Percentiles rank a stretch among this genome's conserved stretches.
Conservation (phyloP, 306 rosid genomes). For the Rosa rugosa region DNA sequence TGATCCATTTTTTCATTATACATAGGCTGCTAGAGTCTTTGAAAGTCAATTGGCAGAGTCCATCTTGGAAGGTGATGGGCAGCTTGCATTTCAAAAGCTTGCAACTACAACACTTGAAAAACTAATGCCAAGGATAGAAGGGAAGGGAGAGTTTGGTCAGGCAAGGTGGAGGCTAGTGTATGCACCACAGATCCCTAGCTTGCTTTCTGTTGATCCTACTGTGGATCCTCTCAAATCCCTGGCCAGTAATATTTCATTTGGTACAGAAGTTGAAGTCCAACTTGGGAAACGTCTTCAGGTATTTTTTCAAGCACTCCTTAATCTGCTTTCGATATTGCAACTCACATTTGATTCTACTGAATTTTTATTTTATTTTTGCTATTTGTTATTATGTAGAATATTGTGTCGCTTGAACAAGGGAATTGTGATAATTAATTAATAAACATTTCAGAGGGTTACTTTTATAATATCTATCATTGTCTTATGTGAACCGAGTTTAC, state of each 20-base stretch:
- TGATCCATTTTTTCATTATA: not conserved
- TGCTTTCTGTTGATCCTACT: slow-evolving; percentile 52
- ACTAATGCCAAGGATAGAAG: slow-evolving; percentile 94
- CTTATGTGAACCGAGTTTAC: no score
- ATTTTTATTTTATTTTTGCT: not conserved
- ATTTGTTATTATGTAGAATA: no score
- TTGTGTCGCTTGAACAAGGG: not conserved
- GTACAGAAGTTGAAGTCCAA: slow-evolving; percentile 90
- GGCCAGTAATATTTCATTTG: slow-evolving; percentile 76
- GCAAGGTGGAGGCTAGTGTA: slow-evolving; percentile 84
- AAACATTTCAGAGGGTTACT: not conserved
- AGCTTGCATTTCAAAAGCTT: slow-evolving; percentile 72
- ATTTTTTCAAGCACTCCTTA: slow-evolving; percentile 16
- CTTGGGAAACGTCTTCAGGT: slow-evolving; percentile 96
- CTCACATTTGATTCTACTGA: not conserved
- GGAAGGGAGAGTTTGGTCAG: slow-evolving; percentile 85
- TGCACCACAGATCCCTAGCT: slow-evolving; percentile 84
- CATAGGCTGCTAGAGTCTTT: slow-evolving; percentile 77
- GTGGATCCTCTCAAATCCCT: slow-evolving; percentile 75
- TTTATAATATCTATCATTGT: no score
- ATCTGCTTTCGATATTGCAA: not conserved
- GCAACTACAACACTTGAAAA: slow-evolving; percentile 85
- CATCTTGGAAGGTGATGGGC: slow-evolving; percentile 64
- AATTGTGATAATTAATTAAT: not conserved
- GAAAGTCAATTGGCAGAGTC: slow-evolving; percentile 80